Percentiles rank a stretch among this genome's conserved stretches.
phyloP scores from a whole-genome alignment of 495 filamentous ascomycete genomes.

The Pyrenula massariospora region DNA sequence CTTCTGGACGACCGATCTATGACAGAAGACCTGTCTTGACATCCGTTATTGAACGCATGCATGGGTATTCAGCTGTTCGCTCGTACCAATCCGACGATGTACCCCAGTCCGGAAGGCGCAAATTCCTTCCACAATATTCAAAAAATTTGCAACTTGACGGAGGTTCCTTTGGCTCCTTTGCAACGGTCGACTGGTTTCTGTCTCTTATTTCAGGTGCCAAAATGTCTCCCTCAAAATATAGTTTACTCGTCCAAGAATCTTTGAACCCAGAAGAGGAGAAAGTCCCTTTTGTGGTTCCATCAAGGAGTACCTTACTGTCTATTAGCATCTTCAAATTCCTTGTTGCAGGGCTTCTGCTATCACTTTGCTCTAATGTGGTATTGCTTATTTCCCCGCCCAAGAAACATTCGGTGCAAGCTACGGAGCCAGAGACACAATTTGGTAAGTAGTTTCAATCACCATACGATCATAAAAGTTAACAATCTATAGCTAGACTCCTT shows the following conservation, averaged over 20 bases:
- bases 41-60: not conserved
- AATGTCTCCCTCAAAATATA: not conserved
- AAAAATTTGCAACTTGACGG: not conserved
- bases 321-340: not conserved
- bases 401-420: not conserved
- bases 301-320: not conserved
- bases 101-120: not conserved
- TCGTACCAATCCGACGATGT: not conserved
- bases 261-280: not conserved
- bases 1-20: not conserved
- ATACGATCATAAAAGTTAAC: not conserved
- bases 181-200: not conserved
- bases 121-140: not conserved
- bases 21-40: not conserved
- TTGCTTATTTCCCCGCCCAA: not conserved
- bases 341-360: not conserved
- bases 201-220: not conserved
- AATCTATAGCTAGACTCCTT: not conserved
- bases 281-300: not conserved
- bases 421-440: not conserved
- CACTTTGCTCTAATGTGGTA: not conserved
- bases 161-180: not conserved
- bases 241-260: not conserved
- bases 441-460: not conserved
- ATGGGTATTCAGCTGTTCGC: not conserved